These are phyloP conservation scores for Hibiscus mutabilis DNA, from an alignment of 345 rosid genomes.

Conservation along the genomic window DNA sequence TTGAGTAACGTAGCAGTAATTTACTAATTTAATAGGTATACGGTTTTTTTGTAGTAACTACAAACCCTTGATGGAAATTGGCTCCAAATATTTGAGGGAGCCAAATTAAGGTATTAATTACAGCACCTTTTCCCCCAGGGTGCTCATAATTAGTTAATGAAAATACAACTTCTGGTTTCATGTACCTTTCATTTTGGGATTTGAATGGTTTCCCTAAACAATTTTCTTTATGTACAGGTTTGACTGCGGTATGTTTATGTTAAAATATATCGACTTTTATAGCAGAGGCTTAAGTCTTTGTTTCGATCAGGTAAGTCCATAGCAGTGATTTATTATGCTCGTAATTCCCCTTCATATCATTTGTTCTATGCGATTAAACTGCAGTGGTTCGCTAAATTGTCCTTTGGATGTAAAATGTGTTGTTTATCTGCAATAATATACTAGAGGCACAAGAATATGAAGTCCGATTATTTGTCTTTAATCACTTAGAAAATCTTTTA, in stretches of 20 bases:
- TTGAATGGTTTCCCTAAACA: neutral
- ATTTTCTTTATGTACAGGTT: conserved; percentile 39
- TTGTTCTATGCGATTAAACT: neutral
- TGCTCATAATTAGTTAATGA: neutral
- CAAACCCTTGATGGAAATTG: neutral
- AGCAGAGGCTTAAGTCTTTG: conserved; percentile 81
- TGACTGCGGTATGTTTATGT: conserved; percentile 99
- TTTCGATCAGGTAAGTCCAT: conserved; percentile 69
- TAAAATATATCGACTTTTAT: conserved; percentile 84
- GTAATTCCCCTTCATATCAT: neutral
- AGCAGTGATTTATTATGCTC: neutral
- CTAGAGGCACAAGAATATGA: neutral
- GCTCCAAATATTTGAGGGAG: neutral
- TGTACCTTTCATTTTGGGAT: neutral
- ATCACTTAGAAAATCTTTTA: neutral
- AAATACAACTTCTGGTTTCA: neutral
- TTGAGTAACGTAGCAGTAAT: neutral
- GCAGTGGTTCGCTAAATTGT: neutral
- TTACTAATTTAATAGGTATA: neutral
- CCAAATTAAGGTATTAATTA: neutral
- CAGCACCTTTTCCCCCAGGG: neutral
- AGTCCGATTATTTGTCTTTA: neutral
- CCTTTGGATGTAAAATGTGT: neutral
- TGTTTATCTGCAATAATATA: neutral
- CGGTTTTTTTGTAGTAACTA: neutral